Base-by-base conservation (phyloP, 129 eudicot genomes). In the Logfia minima region DNA sequence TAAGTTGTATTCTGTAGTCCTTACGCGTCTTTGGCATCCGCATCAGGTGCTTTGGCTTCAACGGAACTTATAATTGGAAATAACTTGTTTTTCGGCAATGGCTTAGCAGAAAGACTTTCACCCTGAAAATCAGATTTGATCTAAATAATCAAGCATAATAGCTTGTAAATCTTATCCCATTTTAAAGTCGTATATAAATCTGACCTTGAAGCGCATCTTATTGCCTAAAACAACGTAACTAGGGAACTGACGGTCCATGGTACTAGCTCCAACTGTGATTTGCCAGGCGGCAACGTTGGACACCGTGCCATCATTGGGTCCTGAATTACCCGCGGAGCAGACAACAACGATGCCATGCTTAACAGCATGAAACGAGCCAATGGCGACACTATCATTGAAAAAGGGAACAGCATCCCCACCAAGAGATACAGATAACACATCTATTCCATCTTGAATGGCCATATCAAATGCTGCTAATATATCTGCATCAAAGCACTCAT, bases 391-490 rank as follows among this genome's bases (percentile, higher is more conserved):
- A 39, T 92, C 99, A 1, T 85, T 79, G 61, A 83, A 84, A 83
- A 79, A 89, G 1, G 88, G 85, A 19, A 45, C 82, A 1, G 92
- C 83, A 18, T 80, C 90, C 10, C 97, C 96, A 19, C 97, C 99
- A 53, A 95, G 87, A 65, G 99, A 95, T n/a, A 90, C 87, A 4
- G 99, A 95, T 45, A 95, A 72, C 72, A 95, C 99, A 31, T 95
- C 92, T 4, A 95, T 96, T 4, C 97, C 94, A 77, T 95, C 99
- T 4, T 86, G 90, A 52, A 95, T 95, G 43, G 99, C 99, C 77
- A 63, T 70, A 35, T 95, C 99, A 61, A 95, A 87, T 24, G 89
- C 99, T 26, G 99, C 99, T 84, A 93, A 68, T 13, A 93, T 84
- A 79, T 93, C 98, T 2, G 92, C 92, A 80, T 93, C 98, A 41